Evolutionary conservation across 2,329 filamentous ascomycete species (phyloP), one percentile per base, ranked within the genome.

Genomic region (Calonectria crousiana): DNA sequence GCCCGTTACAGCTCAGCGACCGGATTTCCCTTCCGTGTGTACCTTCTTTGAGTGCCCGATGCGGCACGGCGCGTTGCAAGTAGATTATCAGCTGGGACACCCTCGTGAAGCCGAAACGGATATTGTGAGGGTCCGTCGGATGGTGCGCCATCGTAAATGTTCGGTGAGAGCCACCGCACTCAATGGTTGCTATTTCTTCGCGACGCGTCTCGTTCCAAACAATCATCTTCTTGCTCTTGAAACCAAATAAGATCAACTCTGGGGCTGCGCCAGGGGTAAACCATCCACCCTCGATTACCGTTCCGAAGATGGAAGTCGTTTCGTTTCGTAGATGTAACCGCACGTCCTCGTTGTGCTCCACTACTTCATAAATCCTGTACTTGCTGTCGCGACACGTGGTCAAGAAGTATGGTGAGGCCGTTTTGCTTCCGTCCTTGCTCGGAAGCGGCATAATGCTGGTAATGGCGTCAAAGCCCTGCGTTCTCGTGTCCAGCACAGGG

Each of bases 151-250:
- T 75, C n/a, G 91, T 90, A 89, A 95, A 98, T 38, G 90, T 92
- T 69, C 96, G 91, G 81, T 98, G 95, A 0, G 92, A 93, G 41
- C 96, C 96, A 70, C 96, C 96, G 81, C 96, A 98, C 64, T 95
- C 92, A 36, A 98, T 88, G 0, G 88, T 89, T 69, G 93, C 90
- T 20, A 96, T 84, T 79, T 96, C 93, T 71, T 91, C 89, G 73
- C 95, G 92, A 2, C 87, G 87, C 0, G 91, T 92, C 81, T 94
- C 92, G 82, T 98, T 95, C 91, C 95, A 97, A 13, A 96, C 89
- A 16, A 98, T 87, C 81, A 98, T 97, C 60, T 92, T 88, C 75
- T 92, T 95, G 81, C 94, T 92, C 70, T 91, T 92, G 85, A 98
- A 98, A 4, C 96, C 96, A 82, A 93, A 94, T 16, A 98, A 86